phyloP scores from a whole-genome alignment of 305 asterid genomes.

The Fraxinus paxiana region DNA sequence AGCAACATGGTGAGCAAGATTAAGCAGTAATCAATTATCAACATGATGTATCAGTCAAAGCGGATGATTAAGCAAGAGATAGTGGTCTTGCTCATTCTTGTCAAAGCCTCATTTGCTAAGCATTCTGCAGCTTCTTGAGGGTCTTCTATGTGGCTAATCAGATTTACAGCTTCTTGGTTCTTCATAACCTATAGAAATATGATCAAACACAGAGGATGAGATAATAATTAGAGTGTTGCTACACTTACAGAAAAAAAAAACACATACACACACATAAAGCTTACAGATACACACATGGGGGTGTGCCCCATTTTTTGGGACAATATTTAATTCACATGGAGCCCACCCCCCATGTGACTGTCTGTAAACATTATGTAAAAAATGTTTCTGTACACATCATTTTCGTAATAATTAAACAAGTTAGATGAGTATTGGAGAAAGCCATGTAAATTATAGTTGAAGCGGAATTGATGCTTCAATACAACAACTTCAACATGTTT shows the following conservation, averaged over 20 bases:
- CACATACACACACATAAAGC: no score
- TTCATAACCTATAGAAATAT: conserved; percentile 41
- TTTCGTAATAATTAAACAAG: neutral
- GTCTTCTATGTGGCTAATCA: conserved; percentile 54
- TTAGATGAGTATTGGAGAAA: neutral
- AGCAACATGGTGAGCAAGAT: neutral
- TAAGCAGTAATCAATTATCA: neutral
- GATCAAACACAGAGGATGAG: neutral
- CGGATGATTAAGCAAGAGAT: conserved; percentile 56
- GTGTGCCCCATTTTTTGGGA: no score
- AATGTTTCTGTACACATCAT: no score
- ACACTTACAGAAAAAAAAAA: no score
- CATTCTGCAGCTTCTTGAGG: conserved; percentile 63
- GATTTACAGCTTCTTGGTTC: conserved; percentile 64
- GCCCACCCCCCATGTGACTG: no score
- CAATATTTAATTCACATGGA: no score
- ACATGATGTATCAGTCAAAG: conserved; percentile 32
- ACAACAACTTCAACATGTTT: neutral
- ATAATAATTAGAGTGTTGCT: neutral
- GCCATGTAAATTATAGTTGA: neutral
- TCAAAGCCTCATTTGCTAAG: conserved; percentile 55
- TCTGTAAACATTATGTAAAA: no score
- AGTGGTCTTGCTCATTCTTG: conserved; percentile 48
- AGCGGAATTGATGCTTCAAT: neutral
- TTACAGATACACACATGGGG: no score